Conservation (phyloP, 2,329 filamentous ascomycete species). For the Neofusicoccum sp. region DNA sequence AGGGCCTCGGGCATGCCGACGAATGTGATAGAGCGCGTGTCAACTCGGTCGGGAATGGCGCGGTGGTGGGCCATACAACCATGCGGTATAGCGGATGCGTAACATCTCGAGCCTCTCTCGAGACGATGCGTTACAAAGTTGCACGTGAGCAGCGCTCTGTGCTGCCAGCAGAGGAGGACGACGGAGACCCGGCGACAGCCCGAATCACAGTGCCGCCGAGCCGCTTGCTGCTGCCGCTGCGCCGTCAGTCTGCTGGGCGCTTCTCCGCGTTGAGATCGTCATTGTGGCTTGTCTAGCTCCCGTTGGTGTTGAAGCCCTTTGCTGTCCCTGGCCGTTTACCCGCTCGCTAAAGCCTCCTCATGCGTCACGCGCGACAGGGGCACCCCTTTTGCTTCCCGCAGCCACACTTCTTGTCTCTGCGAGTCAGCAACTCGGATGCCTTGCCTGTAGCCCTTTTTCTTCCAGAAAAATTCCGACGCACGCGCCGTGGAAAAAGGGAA, state of each 20-base stretch:
- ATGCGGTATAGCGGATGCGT: background rate
- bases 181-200: background rate
- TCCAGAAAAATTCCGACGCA: too few relatives aligned
- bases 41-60: background rate
- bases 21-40: background rate
- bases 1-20: background rate
- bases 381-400: constrained; percentile 9
- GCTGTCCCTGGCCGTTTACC: background rate
- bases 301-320: background rate
- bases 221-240: background rate
- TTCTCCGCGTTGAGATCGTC: constrained; percentile 7
- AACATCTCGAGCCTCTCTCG: background rate
- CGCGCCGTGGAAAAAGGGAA: background rate
- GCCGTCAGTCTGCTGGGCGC: background rate
- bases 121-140: too few relatives aligned
- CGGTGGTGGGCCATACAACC: constrained; percentile 1
- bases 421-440: background rate
- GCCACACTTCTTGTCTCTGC: background rate
- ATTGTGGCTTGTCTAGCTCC: constrained; percentile 1
- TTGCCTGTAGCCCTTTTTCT: background rate
- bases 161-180: too few relatives aligned
- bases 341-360: background rate
- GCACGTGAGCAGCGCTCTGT: too few relatives aligned
- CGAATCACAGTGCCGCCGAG: background rate
- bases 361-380: background rate